phyloP scores from a whole-genome alignment of 2,329 filamentous ascomycete species.

The Colletotrichum limetticola region DNA sequence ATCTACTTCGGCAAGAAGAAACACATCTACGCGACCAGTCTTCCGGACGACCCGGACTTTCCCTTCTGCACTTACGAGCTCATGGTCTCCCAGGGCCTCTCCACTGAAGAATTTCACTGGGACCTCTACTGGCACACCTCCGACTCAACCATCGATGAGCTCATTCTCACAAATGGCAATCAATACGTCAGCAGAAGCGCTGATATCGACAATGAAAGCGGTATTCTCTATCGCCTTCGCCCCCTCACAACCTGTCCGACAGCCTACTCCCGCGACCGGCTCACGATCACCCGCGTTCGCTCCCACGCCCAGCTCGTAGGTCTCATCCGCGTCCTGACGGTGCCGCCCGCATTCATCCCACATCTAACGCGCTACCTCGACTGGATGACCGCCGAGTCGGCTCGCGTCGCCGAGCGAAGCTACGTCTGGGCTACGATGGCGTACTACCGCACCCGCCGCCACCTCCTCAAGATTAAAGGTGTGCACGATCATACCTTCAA shows the following conservation, averaged over 20 bases:
- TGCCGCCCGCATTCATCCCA: slow-evolving; percentile 34
- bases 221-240: slow-evolving; percentile 30
- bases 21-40: slow-evolving; percentile 8
- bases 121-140: slow-evolving; percentile 48
- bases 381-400: slow-evolving; percentile 43
- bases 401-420: slow-evolving; percentile 39
- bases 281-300: slow-evolving; percentile 11
- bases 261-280: slow-evolving; percentile 13
- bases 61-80: slow-evolving; percentile 36
- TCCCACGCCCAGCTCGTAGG: slow-evolving; percentile 42
- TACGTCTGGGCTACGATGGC: slow-evolving; percentile 45
- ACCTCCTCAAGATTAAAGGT: slow-evolving; percentile 37
- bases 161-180: neutral
- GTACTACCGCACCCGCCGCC: slow-evolving; percentile 42
- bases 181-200: too few relatives aligned
- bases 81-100: slow-evolving; percentile 35
- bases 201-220: neutral
- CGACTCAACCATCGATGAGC: slow-evolving; percentile 36
- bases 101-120: slow-evolving; percentile 47
- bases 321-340: slow-evolving; percentile 42
- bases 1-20: slow-evolving; percentile 16
- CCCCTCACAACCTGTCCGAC: neutral
- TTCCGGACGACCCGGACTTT: slow-evolving; percentile 30
- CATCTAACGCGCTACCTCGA: slow-evolving; percentile 45
- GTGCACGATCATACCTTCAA: slow-evolving; percentile 29